Evolutionary conservation across 192 early-diverging fungal species (phyloP).

Genomic region (Coemansia sp.): DNA sequence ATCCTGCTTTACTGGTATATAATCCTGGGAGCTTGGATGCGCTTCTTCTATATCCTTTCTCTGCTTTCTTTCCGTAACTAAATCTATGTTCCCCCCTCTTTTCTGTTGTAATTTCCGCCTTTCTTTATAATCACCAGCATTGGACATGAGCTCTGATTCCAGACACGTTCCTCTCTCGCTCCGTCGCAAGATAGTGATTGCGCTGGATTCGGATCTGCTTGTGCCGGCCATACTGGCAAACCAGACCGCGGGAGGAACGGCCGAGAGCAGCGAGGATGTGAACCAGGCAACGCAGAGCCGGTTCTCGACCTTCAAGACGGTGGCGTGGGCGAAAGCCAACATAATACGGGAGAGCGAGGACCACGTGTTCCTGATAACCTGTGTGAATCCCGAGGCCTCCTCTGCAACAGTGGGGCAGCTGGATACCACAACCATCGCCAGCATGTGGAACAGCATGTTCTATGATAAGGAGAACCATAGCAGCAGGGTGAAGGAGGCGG

Average conservation of each 20-base stretch:
- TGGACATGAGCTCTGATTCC: neutral
- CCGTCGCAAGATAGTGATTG: conserved; percentile 50
- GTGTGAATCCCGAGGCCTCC: conserved; percentile 14
- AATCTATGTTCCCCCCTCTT: neutral
- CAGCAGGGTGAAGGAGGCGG: conserved; percentile 7
- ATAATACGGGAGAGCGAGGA: conserved; percentile 29
- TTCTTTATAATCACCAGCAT: neutral
- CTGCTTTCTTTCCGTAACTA: too few relatives aligned
- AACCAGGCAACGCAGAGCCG: conserved; percentile 8
- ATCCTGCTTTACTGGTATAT: too few relatives aligned
- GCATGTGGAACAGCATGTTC: conserved; percentile 42
- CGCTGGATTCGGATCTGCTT: conserved; percentile 34
- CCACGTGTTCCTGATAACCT: conserved; percentile 46
- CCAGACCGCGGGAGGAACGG: neutral
- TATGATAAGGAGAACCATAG: conserved; percentile 19
- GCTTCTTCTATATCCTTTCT: too few relatives aligned
- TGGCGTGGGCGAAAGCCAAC: conserved; percentile 51
- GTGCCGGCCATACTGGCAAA: neutral
- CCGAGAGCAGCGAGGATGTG: neutral
- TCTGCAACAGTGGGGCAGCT: neutral
- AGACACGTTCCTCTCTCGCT: conserved; percentile 40
- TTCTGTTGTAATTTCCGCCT: neutral
- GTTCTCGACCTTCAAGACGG: conserved; percentile 37
- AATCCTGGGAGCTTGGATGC: too few relatives aligned
- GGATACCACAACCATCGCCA: conserved; percentile 1